Base-by-base conservation (phyloP, 2,329 filamentous ascomycete genomes). In the Cladophialophora exuberans region DNA sequence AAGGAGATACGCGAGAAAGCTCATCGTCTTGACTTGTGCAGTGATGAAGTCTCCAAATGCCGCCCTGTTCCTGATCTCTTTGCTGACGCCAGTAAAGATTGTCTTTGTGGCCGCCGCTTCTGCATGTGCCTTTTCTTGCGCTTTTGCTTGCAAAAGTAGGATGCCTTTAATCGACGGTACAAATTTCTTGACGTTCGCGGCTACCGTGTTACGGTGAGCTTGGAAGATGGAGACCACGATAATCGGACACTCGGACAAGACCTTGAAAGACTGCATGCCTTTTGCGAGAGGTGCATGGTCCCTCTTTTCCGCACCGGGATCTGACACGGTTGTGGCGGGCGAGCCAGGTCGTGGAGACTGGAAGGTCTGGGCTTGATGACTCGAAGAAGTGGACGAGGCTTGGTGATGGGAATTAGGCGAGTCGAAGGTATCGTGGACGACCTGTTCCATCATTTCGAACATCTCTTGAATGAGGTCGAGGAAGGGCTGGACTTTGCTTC, bases 181-280 rank as follows among this genome's bases (percentile, higher is more conserved):
- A 66, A 99, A 97, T 7, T 87, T 82, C 73, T 89, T 91, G 46
- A 99, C 92, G 66, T 97, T 97, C 52, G 86, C 82, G 31, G 84
- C 79, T 2, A 96, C 93, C 4, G 87, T 87, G 42, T 75, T 79
- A 44, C 92, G 85, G 66, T 99, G 94, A 4, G 93, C 88, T 73
- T 99, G 94, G 70, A 99, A 97, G 62, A 99, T 90, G 3, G 93
- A 97, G 1, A 99, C 94, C 3, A 99, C 94, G 35, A 99, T 97
- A 48, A 99, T 99, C 0, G 94, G 94, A 65, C 94, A 99, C 71
- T 99, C 94, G 1, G 93, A 91, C 3, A 99, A 82, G 20, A 99
- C 93, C 72, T 97, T 99, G 82, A 99, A 99, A 1, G 94, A 99
- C 70, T 96, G 90, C 90, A 97, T 97, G 25, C 94, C 94, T 72